phyloP scores from a whole-genome alignment of 2,329 filamentous ascomycete genomes.

The Neophaeococcomyces mojaviensis region DNA sequence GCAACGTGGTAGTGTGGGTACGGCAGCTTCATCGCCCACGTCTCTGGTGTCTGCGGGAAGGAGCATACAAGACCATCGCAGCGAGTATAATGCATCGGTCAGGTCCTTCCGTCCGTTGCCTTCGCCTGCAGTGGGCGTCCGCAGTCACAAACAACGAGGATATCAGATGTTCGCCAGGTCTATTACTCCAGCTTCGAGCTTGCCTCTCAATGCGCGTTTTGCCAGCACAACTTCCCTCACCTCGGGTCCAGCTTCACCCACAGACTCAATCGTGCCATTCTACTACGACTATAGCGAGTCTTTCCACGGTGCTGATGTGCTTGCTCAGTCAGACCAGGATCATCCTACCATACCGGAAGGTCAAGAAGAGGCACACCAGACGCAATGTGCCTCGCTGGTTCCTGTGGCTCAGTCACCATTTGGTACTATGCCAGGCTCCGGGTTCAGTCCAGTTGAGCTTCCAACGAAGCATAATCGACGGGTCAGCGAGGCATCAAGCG shows the following conservation, averaged over 20 bases:
- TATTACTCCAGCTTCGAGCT: background rate
- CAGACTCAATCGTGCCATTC: slow-evolving; percentile 18
- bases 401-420: slow-evolving; percentile 22
- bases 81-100: slow-evolving; percentile 17
- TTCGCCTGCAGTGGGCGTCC: slow-evolving; percentile 13
- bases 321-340: slow-evolving; percentile 13
- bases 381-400: background rate
- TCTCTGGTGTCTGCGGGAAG: slow-evolving; percentile 7
- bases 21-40: slow-evolving; percentile 20
- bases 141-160: background rate
- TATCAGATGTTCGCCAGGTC: background rate
- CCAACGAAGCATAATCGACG: slow-evolving; percentile 20
- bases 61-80: slow-evolving; percentile 12
- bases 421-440: slow-evolving; percentile 19
- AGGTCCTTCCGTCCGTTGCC: slow-evolving; percentile 17
- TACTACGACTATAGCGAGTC: slow-evolving; percentile 25
- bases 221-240: background rate
- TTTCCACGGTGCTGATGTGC: slow-evolving; percentile 11
- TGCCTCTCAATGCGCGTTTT: background rate
- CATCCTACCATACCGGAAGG: slow-evolving; percentile 12
- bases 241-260: slow-evolving; percentile 12
- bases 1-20: slow-evolving; percentile 12
- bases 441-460: slow-evolving; percentile 18
- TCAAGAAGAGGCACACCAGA: background rate
- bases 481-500: slow-evolving; percentile 17